Evolutionary conservation across 2,329 filamentous ascomycete genomes (phyloP).

Genomic region (Colletotrichum sp.): DNA sequence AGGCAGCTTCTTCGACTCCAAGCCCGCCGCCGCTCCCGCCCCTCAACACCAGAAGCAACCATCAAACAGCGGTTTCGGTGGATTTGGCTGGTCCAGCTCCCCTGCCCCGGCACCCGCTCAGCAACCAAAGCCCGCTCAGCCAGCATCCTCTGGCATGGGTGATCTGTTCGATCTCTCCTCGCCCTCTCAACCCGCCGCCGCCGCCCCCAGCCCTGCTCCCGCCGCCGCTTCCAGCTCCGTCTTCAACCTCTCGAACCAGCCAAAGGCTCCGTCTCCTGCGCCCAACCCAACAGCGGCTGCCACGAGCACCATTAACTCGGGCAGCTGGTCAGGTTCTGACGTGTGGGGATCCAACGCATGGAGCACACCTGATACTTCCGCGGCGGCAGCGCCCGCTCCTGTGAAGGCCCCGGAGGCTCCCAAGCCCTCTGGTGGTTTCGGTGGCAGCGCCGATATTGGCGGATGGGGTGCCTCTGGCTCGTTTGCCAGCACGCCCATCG

Average conservation of each 20-base stretch:
- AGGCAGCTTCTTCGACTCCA: slow-evolving; percentile 83
- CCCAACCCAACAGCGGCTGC: slow-evolving; percentile 44
- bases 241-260: slow-evolving; percentile 77
- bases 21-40: slow-evolving; percentile 62
- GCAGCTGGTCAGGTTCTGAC: slow-evolving; percentile 61
- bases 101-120: slow-evolving; percentile 40
- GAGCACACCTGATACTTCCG: slow-evolving; percentile 65
- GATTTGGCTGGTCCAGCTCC: slow-evolving; percentile 66
- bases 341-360: slow-evolving; percentile 91
- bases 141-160: slow-evolving; percentile 62
- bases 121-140: slow-evolving; percentile 45
- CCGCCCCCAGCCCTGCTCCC: slow-evolving; percentile 38
- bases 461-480: slow-evolving; percentile 57
- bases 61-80: slow-evolving; percentile 67
- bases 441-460: slow-evolving; percentile 62
- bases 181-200: slow-evolving; percentile 42
- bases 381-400: slow-evolving; percentile 51
- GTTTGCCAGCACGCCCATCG: slow-evolving; percentile 64
- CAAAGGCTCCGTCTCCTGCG: slow-evolving; percentile 44
- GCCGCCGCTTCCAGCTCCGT: slow-evolving; percentile 63
- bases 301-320: slow-evolving; percentile 35
- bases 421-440: slow-evolving; percentile 30
- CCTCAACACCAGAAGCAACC: slow-evolving; percentile 52
- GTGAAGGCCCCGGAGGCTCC: slow-evolving; percentile 52
- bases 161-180: slow-evolving; percentile 83